Conservation (phyloP, 129 eudicot species). For the Kitagawia praeruptora region DNA sequence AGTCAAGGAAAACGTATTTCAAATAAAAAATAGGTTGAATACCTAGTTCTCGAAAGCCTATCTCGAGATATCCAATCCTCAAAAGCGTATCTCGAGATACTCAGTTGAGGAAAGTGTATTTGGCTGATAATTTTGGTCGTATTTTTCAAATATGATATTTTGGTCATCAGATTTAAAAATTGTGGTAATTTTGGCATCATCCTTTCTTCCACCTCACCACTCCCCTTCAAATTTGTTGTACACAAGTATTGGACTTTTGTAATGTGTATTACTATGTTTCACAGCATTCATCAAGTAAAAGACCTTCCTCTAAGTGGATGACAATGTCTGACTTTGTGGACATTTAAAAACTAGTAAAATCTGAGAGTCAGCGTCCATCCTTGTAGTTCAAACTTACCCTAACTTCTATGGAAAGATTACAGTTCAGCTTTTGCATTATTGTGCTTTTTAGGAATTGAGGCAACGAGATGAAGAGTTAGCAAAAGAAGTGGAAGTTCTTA, state of each 20-base stretch:
- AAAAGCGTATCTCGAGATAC: too few species aligned
- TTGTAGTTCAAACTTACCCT: neutral
- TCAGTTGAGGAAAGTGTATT: too few species aligned
- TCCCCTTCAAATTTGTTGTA: neutral
- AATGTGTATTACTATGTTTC: neutral
- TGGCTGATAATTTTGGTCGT: too few species aligned
- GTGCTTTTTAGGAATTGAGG: constrained; percentile 40
- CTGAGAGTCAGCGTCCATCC: neutral
- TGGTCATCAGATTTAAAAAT: too few species aligned
- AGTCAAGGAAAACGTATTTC: too few species aligned
- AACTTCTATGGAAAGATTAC: neutral
- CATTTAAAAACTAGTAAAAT: neutral
- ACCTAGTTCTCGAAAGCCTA: too few species aligned
- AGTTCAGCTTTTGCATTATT: neutral
- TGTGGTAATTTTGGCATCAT: too few species aligned
- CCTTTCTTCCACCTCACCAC: neutral
- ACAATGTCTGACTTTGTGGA: neutral
- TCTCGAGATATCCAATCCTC: too few species aligned
- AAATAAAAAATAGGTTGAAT: too few species aligned
- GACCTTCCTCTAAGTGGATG: neutral
- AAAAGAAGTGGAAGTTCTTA: constrained; percentile 56
- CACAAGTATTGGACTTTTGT: neutral
- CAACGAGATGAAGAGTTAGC: constrained; percentile 62
- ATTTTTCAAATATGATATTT: too few species aligned
- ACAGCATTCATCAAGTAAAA: neutral